Conservation (phyloP, 257 asterid species). For the Verbascum thapsus region DNA sequence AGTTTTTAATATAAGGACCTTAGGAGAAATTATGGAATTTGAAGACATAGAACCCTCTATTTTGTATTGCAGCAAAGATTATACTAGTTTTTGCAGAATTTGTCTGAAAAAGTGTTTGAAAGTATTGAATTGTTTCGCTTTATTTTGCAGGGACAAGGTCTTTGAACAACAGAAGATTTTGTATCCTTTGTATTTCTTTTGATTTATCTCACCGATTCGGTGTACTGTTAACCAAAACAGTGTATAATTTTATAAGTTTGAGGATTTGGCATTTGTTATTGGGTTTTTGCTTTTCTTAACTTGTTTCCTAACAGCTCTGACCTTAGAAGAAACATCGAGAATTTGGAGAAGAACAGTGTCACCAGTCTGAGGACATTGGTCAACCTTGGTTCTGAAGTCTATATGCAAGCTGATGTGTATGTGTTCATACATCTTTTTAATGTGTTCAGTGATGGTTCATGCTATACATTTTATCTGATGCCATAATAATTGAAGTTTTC, state of each 20-base stretch:
- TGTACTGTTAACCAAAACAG: conserved; percentile 2
- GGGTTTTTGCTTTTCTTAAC: conserved; percentile 44
- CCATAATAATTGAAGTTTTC: background rate
- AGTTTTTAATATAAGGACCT: background rate
- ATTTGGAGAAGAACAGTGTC: conserved; percentile 78
- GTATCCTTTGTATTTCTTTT: conserved; percentile 63
- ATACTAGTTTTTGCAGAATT: background rate
- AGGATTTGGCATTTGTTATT: conserved; percentile 2
- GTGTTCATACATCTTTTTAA: conserved; percentile 30
- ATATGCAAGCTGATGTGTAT: conserved; percentile 89
- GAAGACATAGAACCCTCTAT: no score
- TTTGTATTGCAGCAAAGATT: background rate
- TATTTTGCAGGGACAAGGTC: conserved; percentile 80
- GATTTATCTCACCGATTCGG: conserved; percentile 4
- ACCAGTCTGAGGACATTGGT: conserved; percentile 74
- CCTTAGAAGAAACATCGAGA: conserved; percentile 77
- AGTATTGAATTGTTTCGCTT: conserved; percentile 11
- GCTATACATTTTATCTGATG: background rate
- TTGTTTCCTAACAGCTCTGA: conserved; percentile 61
- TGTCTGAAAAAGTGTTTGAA: background rate
- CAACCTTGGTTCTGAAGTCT: conserved; percentile 90
- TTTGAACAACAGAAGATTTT: conserved; percentile 82
- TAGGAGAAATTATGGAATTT: no score
- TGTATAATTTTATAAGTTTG: background rate
- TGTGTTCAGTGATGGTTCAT: conserved; percentile 1